phyloP scores from a whole-genome alignment of 345 rosid genomes.

The Heritiera fomes region DNA sequence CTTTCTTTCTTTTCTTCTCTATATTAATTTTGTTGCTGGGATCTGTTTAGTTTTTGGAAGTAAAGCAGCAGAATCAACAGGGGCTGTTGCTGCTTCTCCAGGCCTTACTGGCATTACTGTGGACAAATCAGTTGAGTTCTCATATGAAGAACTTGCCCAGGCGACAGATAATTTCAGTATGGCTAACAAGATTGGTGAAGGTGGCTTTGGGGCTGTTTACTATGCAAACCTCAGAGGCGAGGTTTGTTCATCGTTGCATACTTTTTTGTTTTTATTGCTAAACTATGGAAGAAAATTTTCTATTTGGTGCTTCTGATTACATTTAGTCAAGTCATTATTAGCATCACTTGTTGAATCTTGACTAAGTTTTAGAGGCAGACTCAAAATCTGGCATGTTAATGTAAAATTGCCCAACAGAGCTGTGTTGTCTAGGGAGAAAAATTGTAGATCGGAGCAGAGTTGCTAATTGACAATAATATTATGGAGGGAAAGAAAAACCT shows the following conservation, averaged over 20 bases:
- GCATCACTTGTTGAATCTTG: conserved; percentile 6
- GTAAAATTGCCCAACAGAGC: conserved; percentile 6
- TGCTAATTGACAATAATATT: neutral
- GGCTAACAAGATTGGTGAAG: conserved; percentile 87
- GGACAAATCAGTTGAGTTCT: conserved; percentile 82
- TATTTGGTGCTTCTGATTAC: conserved; percentile 8
- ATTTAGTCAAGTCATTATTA: neutral
- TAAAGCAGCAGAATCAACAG: conserved; percentile 37
- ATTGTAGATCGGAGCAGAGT: conserved; percentile 4
- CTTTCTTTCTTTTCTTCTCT: neutral
- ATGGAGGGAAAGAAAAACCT: neutral
- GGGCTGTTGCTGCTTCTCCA: conserved; percentile 31
- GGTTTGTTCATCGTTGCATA: conserved; percentile 40
- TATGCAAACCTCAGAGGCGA: conserved; percentile 94
- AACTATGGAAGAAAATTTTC: conserved; percentile 13
- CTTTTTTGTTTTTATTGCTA: conserved; percentile 5
- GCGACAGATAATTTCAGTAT: conserved; percentile 84
- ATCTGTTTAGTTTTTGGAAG: conserved; percentile 34
- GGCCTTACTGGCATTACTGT: conserved; percentile 67
- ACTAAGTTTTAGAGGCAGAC: conserved; percentile 4
- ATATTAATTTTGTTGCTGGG: conserved; percentile 19
- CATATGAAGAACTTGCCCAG: conserved; percentile 85
- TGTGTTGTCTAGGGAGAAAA: neutral
- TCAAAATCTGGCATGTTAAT: conserved; percentile 2
- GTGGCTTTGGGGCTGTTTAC: conserved; percentile 93